Evolutionary conservation across 805 yeast species (phyloP).

Genomic region (Nakazawaea pomicola): DNA sequence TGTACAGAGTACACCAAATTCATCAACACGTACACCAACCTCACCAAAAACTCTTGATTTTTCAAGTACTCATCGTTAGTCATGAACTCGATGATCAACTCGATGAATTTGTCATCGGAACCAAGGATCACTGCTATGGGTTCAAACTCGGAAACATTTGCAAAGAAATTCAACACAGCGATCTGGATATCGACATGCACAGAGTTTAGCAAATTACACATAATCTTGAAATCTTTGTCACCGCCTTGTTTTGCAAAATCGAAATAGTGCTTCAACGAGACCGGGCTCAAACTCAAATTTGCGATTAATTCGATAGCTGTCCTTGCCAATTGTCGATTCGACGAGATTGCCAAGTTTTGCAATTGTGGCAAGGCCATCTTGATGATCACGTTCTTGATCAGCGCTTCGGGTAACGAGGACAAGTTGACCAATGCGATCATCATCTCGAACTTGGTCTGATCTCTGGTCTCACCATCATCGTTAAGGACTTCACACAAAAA

Average conservation of each 20-base stretch:
- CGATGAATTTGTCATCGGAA: slow-evolving; percentile 18
- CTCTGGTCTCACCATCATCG: slow-evolving; percentile 29
- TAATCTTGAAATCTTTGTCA: slow-evolving; percentile 33
- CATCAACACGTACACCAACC: slow-evolving; percentile 20
- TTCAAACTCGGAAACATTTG: slow-evolving; percentile 22
- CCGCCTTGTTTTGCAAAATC: slow-evolving; percentile 38
- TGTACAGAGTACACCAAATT: slow-evolving; percentile 7
- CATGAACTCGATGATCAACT: slow-evolving; percentile 1
- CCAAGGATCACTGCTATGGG: slow-evolving; percentile 19
- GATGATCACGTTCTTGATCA: slow-evolving; percentile 30
- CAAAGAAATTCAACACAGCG: slow-evolving; percentile 26
- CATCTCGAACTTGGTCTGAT: slow-evolving; percentile 36
- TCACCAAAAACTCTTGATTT: slow-evolving; percentile 17
- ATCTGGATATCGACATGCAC: slow-evolving; percentile 35
- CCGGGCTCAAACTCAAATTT: slow-evolving; percentile 35
- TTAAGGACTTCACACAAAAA: slow-evolving; percentile 44
- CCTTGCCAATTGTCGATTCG: slow-evolving; percentile 36
- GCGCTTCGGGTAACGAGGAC: slow-evolving; percentile 31
- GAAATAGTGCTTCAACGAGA: slow-evolving; percentile 51
- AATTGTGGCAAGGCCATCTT: slow-evolving; percentile 30
- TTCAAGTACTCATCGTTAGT: neutral
- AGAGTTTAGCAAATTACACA: slow-evolving; percentile 35
- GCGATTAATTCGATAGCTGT: slow-evolving; percentile 45
- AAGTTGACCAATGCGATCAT: slow-evolving; percentile 48
- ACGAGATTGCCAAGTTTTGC: slow-evolving; percentile 27